Evolutionary conservation across 108 stramenopile genomes (phyloP), one percentile per base, ranked within the genome.

Genomic region (Conticribra weissflogii): DNA sequence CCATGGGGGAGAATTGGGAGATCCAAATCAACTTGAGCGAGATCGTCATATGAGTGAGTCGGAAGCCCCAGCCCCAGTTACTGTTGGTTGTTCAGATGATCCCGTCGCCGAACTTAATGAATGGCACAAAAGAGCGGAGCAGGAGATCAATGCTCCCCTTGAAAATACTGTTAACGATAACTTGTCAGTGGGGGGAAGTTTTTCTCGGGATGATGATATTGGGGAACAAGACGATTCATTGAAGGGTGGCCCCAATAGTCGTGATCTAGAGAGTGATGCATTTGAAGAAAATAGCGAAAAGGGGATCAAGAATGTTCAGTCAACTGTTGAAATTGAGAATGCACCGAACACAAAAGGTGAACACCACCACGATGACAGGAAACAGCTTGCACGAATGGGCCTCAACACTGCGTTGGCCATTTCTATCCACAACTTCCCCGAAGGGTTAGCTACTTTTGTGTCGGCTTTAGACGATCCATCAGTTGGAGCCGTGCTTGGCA

Each of bases 381-480:
- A 71, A 55, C 62, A 68, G 32, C 81, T 89, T 19, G 53, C 63
- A 29, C 51, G 58, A 29, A 89, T 82, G 81, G 91, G 93, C 16
- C 15, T 92, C 9, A 69, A 71, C 54, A 91, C 89, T 16, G 94
- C 92, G 16, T 33, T 93, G 14, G 87, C 96, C 28, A 91, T 96
- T 59, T 90, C 74, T 18, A 21, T 94, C 27, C 94, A 95, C 86
- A 96, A 95, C 73, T 94, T 97, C 59, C 96, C 96, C 8, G 96
- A 97, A 63, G 96, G 96, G 19, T 75, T 96, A 3, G 96, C 88
- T 4, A 95, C 96, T 4, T 97, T 94, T 62, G 93, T 91, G 15
- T 90, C 88, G 2, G 64, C 83, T 14, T 62, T 94, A 5, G 72
- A 77, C 16, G 90, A 94, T 66, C 90, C 93, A 4, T 52, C 47